Base-by-base conservation (phyloP, 2,329 filamentous ascomycete species). In the Fusarium clavum region DNA sequence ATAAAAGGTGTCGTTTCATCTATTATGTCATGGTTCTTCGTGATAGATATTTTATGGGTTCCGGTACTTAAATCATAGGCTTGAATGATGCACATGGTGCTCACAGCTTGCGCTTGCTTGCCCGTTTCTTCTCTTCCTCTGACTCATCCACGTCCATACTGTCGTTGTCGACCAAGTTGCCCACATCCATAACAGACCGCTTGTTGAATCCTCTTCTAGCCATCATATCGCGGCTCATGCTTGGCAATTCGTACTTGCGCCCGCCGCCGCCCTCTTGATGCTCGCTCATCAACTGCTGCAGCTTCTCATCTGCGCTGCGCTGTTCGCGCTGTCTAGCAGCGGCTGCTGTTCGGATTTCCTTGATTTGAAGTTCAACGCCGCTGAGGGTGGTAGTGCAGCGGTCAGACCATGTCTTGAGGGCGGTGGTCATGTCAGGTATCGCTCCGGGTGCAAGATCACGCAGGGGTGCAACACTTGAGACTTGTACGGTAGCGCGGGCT, bases 381-480 rank as follows among this genome's bases (percentile, higher is more conserved):
- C 81, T 82, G 4, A 98, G 88, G 3, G 94, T 93, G 6, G 84
- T 81, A 8, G 88, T 87, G 83, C 95, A 98, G 62, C 94, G 90
- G n/a, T 81, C 83, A 55, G 91, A 90, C 95, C 95, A 99, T 58
- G 86, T 86, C 30, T 86, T 84, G 13, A 99, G 86, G 14, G 90
- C 87, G 5, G 81, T 79, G 29, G 94, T 86, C 82, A 98, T 91
- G 2, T 82, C 80, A 0, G 90, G 87, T 14, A 97, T 86, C 59
- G 90, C 88, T 61, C 89, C 88, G 0, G 94, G 94, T 2, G 89
- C 87, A 3, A 97, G 88, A 78, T 99, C 96, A 22, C 96, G 94
- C 3, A 98, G 88, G 0, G 96, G 92, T 0, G 94, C 90, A 32
- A 98, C 90, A 65, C 92, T 91, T 53, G 90, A 91, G 57, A 98